Conservation (phyloP, 106 monocot species). For the Acorus gramineus region DNA sequence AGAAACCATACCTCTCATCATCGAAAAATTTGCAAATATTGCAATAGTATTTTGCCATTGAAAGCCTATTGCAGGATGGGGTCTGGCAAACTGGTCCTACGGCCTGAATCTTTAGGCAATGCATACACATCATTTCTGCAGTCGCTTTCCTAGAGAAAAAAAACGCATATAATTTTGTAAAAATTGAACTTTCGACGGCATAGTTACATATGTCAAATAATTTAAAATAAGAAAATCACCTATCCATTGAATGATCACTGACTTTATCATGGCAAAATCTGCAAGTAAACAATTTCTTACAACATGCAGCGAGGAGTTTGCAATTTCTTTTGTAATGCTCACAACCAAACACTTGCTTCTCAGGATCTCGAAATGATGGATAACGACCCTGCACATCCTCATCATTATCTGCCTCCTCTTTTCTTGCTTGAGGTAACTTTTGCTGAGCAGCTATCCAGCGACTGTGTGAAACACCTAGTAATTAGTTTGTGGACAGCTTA, state of each 20-base stretch:
- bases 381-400: constrained; percentile 49
- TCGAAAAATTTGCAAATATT: constrained; percentile 99
- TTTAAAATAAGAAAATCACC: constrained; percentile 33
- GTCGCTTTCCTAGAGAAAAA: constrained; percentile 67
- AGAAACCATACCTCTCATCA: constrained; percentile 77
- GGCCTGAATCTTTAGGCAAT: constrained; percentile 68
- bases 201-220: background rate
- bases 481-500: background rate
- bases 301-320: constrained; percentile 87
- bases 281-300: constrained; percentile 90
- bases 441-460: constrained; percentile 99
- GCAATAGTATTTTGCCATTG: constrained; percentile 95
- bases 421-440: constrained; percentile 52
- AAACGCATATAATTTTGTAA: background rate
- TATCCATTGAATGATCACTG: constrained; percentile 98
- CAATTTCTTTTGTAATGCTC: constrained; percentile 99
- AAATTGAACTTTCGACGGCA: background rate
- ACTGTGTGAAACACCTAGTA: constrained; percentile 24
- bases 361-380: constrained; percentile 72
- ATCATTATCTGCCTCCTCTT: constrained; percentile 18
- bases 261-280: constrained; percentile 98
- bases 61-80: constrained; percentile 66
- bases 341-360: constrained; percentile 78
- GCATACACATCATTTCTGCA: constrained; percentile 99
- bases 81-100: constrained; percentile 70